phyloP scores from a whole-genome alignment of 1,139 yeast species.

The Geotrichum cucujoidarum region DNA sequence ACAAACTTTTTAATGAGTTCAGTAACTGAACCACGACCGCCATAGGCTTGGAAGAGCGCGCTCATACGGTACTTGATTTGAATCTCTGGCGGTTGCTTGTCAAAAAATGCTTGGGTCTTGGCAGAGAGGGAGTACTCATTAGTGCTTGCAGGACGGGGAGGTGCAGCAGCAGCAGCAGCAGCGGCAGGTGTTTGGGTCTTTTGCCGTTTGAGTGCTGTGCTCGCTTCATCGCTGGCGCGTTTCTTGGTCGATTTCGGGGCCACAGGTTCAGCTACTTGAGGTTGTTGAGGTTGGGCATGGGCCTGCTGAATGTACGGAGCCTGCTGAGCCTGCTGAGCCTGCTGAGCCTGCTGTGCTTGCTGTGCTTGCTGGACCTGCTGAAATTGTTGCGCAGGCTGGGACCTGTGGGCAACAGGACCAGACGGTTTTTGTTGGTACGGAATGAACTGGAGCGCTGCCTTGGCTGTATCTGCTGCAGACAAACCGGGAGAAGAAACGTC shows the following conservation, averaged over 20 bases:
- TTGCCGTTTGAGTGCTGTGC: conserved; percentile 3
- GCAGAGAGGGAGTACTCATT: conserved; percentile 7
- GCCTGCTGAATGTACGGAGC: no score
- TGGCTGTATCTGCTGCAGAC: no score
- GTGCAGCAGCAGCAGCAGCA: background rate
- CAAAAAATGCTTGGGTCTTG: conserved; percentile 12
- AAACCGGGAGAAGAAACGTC: background rate
- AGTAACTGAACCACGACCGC: conserved; percentile 7
- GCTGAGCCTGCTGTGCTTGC: no score
- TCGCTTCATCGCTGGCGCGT: background rate
- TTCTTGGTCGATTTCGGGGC: background rate
- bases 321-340: no score
- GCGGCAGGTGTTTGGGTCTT: background rate
- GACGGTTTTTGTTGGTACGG: conserved; percentile 6
- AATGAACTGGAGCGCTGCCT: background rate
- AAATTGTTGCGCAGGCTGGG: background rate
- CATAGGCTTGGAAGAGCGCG: conserved; percentile 13
- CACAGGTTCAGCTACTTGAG: conserved; percentile 1
- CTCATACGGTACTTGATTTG: conserved; percentile 13
- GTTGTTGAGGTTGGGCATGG: no score
- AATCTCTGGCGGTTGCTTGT: conserved; percentile 13
- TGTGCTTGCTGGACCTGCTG: no score
- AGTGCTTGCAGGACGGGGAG: background rate
- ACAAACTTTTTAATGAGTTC: conserved; percentile 13
- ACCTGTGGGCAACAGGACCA: background rate